Base-by-base conservation (phyloP, 176 grass and related monocot species). In the Saccharum officinarum region DNA sequence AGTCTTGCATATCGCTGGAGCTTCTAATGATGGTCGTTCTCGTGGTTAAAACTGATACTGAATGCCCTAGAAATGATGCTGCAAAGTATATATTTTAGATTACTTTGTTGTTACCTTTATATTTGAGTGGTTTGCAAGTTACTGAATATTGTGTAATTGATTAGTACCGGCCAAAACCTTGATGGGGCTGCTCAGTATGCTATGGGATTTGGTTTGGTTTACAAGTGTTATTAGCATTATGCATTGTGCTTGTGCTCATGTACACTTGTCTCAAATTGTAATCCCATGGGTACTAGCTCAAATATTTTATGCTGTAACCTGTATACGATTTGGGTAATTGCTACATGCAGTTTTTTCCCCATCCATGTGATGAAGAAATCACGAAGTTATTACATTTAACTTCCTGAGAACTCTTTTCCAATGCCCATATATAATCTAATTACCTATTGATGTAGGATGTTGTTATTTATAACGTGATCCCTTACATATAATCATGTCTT, bases 381-480 rank as follows among this genome's bases (percentile, higher is more conserved):
- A 57, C 10, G 3, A 60, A 38, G 1, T 1, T 78, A 44, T 65
- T 23, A 62, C 54, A 61, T 78, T 40, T 26, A 45, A 31, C 10
- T 50, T 20, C n/a, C 30, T 79, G 44, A 66, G 23, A 57, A 73
- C 33, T 79, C 64, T 10, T 30, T 55, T 88, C 34, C 55, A 42
- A 82, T 67, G 8, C 2, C 33, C 8, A 10, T 10, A 23, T 23
- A 60, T 23, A 18, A 60, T 36, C 42, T 83, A 25, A 79, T 78
- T 78, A 79, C 37, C 38, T 88, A 83, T 78, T 69, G 20, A 67
- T 78, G 50, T 34, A 54, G 1, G 80, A 42, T 66, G 20, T n/a
- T 23, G 3, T n/a, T 59, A 8, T 22, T 60, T 60, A 60, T 23
- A 60, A 60, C 22, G 3, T 23, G 20, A 60, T 23, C 55, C 55